phyloP scores from a whole-genome alignment of 2,329 filamentous ascomycete genomes.

The Penicillium polonicum region DNA sequence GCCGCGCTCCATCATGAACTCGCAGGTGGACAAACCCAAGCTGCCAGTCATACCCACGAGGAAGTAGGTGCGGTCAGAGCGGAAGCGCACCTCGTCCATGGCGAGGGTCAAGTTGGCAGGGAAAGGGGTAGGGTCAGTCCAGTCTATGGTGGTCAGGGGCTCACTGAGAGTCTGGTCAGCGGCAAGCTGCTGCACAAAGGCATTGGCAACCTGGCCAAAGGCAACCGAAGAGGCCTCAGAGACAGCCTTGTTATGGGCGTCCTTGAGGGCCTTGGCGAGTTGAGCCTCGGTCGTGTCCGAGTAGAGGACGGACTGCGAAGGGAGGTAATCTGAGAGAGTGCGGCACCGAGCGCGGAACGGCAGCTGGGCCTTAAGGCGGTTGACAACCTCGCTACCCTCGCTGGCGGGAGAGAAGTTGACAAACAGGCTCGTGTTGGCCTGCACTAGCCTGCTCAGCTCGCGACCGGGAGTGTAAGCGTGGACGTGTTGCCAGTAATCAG shows the following conservation, averaged over 20 bases:
- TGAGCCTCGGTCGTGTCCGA: not conserved
- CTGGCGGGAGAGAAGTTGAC: not conserved
- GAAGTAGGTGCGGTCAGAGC: not conserved
- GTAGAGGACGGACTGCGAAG: not conserved
- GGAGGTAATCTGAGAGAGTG: not conserved
- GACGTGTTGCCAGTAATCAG: not conserved
- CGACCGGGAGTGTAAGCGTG: not conserved
- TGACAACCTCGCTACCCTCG: not conserved
- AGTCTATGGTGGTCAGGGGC: not conserved
- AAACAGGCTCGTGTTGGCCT: not conserved
- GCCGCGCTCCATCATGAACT: not conserved
- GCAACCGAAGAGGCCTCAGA: not conserved
- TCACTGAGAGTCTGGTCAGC: not conserved
- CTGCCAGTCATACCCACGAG: not conserved
- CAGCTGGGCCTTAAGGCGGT: not conserved
- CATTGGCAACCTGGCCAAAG: not conserved
- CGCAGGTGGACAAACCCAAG: not conserved
- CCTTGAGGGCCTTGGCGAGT: not conserved
- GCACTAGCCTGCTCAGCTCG: not conserved
- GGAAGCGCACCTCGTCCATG: not conserved
- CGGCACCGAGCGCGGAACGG: not conserved
- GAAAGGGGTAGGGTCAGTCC: not conserved
- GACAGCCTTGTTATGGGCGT: not conserved
- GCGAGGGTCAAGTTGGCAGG: not conserved
- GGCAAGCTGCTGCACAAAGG: not conserved